Evolutionary conservation across 2,329 filamentous ascomycete species (phyloP), one percentile per base, ranked within the genome.

Genomic region (Verticillium dahliae): DNA sequence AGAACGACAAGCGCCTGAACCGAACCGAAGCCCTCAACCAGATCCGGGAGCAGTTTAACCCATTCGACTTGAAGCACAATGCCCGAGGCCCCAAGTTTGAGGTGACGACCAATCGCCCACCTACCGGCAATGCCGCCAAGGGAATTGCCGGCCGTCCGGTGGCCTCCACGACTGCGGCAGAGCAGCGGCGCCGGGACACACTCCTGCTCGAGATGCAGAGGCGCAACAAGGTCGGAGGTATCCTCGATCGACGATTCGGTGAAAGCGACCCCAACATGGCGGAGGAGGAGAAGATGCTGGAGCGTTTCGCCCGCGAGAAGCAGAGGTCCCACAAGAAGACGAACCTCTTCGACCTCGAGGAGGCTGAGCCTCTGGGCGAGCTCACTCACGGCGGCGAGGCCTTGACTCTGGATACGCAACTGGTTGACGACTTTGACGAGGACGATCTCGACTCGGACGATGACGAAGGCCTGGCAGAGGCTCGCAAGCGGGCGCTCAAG

Each of bases 41-140:
- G 62, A 97, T 99, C 73, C 90, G 95, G 71, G 93, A 98, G 71
- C 90, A 93, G 68, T 98, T 98, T 84, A 99, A 99, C 74, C 95
- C 95, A 0, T 99, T 99, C 76, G 95, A 99, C 72, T 85, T 97
- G 73, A 96, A 96, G 76, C 86, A 90, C 62, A 87, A 89, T 50
- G 82, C 88, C 1, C 84, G 89, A 63, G 90, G 88, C 0, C 87
- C 87, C 61, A 98, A 98, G 70, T 96, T 96, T 66, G 88, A 94
- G 54, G 89, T 93, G 55, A 92, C 90, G 0, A 93, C 83, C 60
- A 85, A 85, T 65, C 84, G 85, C 62, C 81, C 84, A 6, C 75
- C 78, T 13, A 76, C 76, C 35, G 78, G 78, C 58, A 80, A 80
- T 70, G 79, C 81, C 34, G 78, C 81, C 33, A 85, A 83, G 65